Evolutionary conservation across 768 basidiomycete genomes (phyloP).

Genomic region (Lanmaoa rubissima): DNA sequence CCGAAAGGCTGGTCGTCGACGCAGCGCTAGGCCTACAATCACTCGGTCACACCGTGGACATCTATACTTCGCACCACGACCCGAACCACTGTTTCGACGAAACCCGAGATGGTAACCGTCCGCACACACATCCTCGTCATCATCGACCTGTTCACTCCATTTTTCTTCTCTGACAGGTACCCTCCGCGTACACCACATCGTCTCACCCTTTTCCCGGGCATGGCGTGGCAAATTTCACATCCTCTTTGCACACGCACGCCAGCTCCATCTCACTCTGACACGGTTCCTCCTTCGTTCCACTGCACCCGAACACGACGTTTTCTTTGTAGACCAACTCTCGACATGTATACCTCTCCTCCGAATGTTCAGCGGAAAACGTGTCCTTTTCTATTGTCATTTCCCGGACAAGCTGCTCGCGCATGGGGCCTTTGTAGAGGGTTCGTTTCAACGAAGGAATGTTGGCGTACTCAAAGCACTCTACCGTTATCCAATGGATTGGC

Average conservation of each 20-base stretch:
- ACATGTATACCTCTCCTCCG: conserved; percentile 87
- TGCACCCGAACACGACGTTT: conserved; percentile 66
- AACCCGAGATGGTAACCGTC: conserved; percentile 71
- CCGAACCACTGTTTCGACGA: conserved; percentile 88
- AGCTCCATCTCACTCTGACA: conserved; percentile 68
- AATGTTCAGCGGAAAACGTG: conserved; percentile 61
- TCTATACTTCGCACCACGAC: conserved; percentile 95
- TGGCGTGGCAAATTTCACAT: conserved; percentile 83
- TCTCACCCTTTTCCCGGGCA: conserved; percentile 77
- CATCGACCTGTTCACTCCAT: neutral
- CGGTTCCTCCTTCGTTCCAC: conserved; percentile 53
- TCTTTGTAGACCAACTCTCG: conserved; percentile 93
- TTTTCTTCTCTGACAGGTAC: conserved; percentile 53
- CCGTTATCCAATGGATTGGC: conserved; percentile 82
- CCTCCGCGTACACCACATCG: conserved; percentile 69
- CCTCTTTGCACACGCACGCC: conserved; percentile 82
- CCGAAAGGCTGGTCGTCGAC: conserved; percentile 93
- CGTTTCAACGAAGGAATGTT: conserved; percentile 38
- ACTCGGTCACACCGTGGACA: conserved; percentile 79
- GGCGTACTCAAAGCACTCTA: conserved; percentile 72
- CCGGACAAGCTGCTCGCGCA: conserved; percentile 89
- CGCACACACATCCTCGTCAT: conserved; percentile 7
- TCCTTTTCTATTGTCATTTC: conserved; percentile 98
- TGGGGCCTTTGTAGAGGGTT: conserved; percentile 60
- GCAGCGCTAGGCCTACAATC: conserved; percentile 86